These are phyloP conservation scores for Capsella rubella DNA, from an alignment of 441 rosid genomes.

Conservation along the genomic window DNA sequence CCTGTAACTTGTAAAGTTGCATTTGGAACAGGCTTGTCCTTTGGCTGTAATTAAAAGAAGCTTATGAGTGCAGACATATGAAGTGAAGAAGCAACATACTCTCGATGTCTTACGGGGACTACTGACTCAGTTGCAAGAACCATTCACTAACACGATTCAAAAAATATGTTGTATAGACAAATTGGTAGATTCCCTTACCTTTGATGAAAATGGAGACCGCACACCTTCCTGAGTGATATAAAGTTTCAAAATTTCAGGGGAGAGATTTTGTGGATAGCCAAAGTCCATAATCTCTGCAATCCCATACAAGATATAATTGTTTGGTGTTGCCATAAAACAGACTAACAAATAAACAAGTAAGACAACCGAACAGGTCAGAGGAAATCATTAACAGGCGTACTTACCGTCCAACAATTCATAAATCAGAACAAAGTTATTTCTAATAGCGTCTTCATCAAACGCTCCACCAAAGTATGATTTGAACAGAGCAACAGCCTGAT, in stretches of 20 bases:
- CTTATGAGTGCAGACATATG: constrained; percentile 18
- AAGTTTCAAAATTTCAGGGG: constrained; percentile 97
- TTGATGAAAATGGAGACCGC: constrained; percentile 95
- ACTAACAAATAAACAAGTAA: background rate
- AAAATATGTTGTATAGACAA: background rate
- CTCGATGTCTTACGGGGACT: background rate
- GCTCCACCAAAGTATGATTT: constrained; percentile 98
- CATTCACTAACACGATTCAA: constrained; percentile 4
- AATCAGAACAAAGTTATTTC: constrained; percentile 93
- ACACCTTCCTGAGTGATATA: constrained; percentile 99
- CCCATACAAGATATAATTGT: background rate
- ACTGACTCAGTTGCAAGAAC: background rate
- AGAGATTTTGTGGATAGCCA: constrained; percentile 97
- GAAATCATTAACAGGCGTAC: constrained; percentile 47
- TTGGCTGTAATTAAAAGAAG: constrained; percentile 55
- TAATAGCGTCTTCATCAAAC: constrained; percentile 97
- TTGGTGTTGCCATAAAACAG: background rate
- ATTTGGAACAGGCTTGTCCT: constrained; percentile 95
- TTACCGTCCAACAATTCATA: constrained; percentile 97
- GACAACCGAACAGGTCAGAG: background rate
- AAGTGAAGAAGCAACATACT: constrained; percentile 2
- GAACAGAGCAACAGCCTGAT: constrained; percentile 90
- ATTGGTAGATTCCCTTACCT: constrained; percentile 57
- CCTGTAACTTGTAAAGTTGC: constrained; percentile 99
- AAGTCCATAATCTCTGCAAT: constrained; percentile 98